Percentiles rank a stretch among this genome's conserved stretches.
Evolutionary conservation across 2,329 filamentous ascomycete species (phyloP).

Genomic region (Penicillium frequentans): DNA sequence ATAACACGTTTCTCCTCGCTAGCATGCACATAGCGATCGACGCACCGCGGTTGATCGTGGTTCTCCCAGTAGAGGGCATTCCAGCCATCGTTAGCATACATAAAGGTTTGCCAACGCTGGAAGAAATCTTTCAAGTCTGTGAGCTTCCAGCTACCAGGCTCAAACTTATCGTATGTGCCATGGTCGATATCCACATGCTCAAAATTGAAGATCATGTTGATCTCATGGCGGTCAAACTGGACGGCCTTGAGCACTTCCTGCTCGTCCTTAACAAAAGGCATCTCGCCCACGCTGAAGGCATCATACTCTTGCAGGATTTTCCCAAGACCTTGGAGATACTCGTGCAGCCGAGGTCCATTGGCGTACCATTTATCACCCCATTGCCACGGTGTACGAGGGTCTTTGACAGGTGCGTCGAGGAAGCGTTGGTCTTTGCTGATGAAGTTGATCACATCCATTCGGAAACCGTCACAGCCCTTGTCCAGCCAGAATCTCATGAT

Average conservation of each 20-base stretch:
- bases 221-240: slow-evolving; percentile 56
- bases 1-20: slow-evolving; percentile 50
- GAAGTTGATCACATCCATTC: slow-evolving; percentile 74
- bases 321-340: slow-evolving; percentile 57
- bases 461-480: slow-evolving; percentile 70
- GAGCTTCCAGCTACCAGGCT: slow-evolving; percentile 48
- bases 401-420: slow-evolving; percentile 43
- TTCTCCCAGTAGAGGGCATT: slow-evolving; percentile 67
- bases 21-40: slow-evolving; percentile 57
- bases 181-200: slow-evolving; percentile 65
- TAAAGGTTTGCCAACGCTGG: slow-evolving; percentile 59
- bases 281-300: slow-evolving; percentile 62
- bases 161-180: slow-evolving; percentile 52
- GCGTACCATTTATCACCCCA: slow-evolving; percentile 48
- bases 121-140: slow-evolving; percentile 55
- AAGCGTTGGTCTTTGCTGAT: slow-evolving; percentile 64
- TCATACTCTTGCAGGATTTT: slow-evolving; percentile 56
- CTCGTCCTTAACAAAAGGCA: slow-evolving; percentile 53
- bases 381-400: slow-evolving; percentile 30
- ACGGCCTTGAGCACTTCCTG: slow-evolving; percentile 57
- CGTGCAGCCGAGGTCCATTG: slow-evolving; percentile 60
- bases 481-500: slow-evolving; percentile 79
- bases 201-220: slow-evolving; percentile 75
- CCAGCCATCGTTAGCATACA: slow-evolving; percentile 62
- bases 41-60: slow-evolving; percentile 63